A percentile compares a stretch with the other conserved stretches of the same genome.
Conservation (phyloP, 768 basidiomycete genomes). For the Calocybe indica region DNA sequence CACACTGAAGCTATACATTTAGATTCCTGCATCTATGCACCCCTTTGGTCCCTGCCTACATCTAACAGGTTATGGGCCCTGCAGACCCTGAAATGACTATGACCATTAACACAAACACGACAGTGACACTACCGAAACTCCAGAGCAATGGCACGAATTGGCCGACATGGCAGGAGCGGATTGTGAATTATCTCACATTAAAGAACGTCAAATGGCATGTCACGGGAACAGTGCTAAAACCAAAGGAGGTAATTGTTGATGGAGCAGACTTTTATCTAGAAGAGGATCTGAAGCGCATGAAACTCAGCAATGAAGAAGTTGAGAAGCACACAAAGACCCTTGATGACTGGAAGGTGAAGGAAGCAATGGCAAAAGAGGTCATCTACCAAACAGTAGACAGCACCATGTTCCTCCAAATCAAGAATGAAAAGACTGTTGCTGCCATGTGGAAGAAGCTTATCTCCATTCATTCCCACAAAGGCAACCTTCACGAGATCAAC, state of each 20-base stretch:
- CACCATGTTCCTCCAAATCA: conserved; percentile 16
- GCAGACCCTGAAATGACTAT: no score
- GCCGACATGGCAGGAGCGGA: conserved; percentile 18
- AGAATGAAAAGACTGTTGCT: conserved; percentile 11
- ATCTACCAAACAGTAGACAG: conserved; percentile 18
- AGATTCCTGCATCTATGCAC: no score
- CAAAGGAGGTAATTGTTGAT: conserved; percentile 3
- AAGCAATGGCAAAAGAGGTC: conserved; percentile 16
- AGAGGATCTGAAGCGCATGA: not conserved
- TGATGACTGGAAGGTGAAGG: conserved; percentile 17
- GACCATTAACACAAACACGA: no score
- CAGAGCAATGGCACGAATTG: conserved; percentile 23
- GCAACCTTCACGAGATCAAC: conserved; percentile 11
- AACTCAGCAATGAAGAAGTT: conserved; percentile 12
- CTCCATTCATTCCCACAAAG: conserved; percentile 15
- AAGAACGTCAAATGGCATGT: not conserved
- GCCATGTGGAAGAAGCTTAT: conserved; percentile 16
- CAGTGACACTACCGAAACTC: conserved; percentile 8
- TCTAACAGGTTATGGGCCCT: no score
- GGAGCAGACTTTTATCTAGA: conserved; percentile 11
- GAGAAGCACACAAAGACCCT: conserved; percentile 11
- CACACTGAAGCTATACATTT: no score
- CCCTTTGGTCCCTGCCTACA: no score
- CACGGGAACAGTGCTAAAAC: conserved; percentile 18
- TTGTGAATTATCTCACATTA: conserved; percentile 15